phyloP scores from a whole-genome alignment of 169 alveolate species.

The Cryptosporidium bovis region DNA sequence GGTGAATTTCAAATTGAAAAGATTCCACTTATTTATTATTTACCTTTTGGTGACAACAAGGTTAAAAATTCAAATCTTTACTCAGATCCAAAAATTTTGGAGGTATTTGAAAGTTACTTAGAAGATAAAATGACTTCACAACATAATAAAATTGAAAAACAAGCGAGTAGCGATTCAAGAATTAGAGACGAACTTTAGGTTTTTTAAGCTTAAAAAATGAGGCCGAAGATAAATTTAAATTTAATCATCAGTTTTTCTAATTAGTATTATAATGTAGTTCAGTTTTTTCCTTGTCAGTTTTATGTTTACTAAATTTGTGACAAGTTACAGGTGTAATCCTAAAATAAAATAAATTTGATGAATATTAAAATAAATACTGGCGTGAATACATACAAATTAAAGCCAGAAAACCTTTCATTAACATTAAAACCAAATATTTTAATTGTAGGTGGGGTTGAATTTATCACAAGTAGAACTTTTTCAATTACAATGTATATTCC shows the following conservation, averaged over 20 bases:
- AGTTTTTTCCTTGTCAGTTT: not conserved
- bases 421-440: slow-evolving; percentile 61
- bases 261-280: not conserved
- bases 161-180: not conserved
- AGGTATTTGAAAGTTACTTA: not conserved
- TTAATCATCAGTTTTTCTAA: not conserved
- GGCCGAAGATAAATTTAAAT: not conserved
- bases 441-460: slow-evolving; percentile 57
- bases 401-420: slow-evolving; percentile 55
- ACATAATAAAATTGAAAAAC: not conserved
- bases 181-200: slow-evolving; percentile 18
- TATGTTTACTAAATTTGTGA: not conserved
- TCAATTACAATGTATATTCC: slow-evolving; percentile 72
- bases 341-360: not conserved
- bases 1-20: slow-evolving; percentile 6
- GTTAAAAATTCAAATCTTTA: not conserved
- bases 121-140: not conserved
- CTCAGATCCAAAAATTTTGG: not conserved
- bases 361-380: slow-evolving; percentile 17
- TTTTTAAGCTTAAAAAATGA: not conserved
- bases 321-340: too few relatives aligned
- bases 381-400: slow-evolving; percentile 43
- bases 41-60: slow-evolving; percentile 51
- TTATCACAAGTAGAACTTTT: slow-evolving; percentile 52
- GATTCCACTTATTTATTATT: slow-evolving; percentile 24